These are phyloP conservation scores for Suillus subalutaceus DNA, from an alignment of 768 basidiomycete species.

Conservation along the genomic window DNA sequence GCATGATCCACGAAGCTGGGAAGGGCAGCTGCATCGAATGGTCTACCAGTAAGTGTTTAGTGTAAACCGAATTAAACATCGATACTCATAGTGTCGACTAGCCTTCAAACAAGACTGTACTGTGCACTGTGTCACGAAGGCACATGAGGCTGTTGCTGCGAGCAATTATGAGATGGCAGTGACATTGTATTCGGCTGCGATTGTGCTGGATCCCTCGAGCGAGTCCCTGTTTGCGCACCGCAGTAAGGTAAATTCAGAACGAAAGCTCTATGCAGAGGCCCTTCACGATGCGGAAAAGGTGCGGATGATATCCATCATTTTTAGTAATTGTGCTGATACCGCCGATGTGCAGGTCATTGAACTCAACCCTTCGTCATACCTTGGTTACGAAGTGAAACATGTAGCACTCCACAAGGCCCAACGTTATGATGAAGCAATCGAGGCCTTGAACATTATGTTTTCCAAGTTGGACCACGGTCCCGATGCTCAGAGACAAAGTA, in stretches of 20 bases:
- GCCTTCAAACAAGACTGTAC: neutral
- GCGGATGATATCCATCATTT: neutral
- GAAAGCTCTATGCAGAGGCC: neutral
- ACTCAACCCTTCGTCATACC: neutral
- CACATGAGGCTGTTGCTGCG: neutral
- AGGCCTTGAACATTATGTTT: neutral
- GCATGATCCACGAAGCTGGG: neutral
- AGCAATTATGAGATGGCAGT: neutral
- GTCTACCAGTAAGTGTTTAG: neutral
- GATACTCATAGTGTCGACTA: neutral
- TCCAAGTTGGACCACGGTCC: neutral
- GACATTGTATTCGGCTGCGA: neutral
- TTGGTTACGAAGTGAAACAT: neutral
- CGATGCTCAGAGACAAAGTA: neutral
- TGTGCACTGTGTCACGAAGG: neutral
- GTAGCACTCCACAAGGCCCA: neutral
- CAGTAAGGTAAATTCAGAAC: neutral
- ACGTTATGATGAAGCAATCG: neutral
- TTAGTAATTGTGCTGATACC: neutral
- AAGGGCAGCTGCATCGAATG: neutral
- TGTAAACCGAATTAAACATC: no score
- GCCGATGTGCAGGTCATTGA: neutral
- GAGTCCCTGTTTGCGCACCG: neutral
- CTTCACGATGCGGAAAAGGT: slow-evolving; percentile 2
- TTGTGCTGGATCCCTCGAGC: neutral